Evolutionary conservation across 2,329 filamentous ascomycete genomes (phyloP).

Genomic region (Neofusicoccum ribis): DNA sequence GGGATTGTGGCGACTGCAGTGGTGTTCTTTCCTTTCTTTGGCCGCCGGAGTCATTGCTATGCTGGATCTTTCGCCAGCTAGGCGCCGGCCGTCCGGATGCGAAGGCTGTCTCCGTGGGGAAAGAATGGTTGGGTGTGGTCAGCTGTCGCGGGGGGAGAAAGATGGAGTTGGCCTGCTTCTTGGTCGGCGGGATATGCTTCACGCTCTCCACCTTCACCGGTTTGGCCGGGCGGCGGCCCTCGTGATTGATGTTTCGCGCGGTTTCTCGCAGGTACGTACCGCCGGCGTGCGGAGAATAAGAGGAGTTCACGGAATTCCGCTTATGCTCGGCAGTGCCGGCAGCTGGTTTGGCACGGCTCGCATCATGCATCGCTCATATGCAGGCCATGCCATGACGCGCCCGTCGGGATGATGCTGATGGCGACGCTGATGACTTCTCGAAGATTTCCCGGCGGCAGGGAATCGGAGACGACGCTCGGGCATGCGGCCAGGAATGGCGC

Average conservation of each 20-base stretch:
- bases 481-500: background rate
- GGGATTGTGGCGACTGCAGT: background rate
- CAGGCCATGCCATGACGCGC: constrained; percentile 4
- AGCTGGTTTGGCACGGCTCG: constrained; percentile 1
- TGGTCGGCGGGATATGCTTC: background rate
- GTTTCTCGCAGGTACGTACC: background rate
- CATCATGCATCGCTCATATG: constrained; percentile 9
- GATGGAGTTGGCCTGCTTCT: background rate
- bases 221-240: background rate
- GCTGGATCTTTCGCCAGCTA: background rate
- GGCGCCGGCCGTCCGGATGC: background rate
- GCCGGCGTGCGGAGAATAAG: background rate
- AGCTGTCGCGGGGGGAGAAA: background rate
- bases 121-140: background rate
- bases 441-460: background rate
- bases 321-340: background rate
- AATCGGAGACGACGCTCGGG: background rate
- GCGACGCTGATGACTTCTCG: background rate
- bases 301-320: background rate
- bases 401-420: background rate
- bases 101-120: background rate
- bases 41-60: background rate
- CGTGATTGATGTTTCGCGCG: background rate
- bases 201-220: background rate
- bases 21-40: background rate